These are phyloP conservation scores for Camillea tinctor DNA, from an alignment of 2,329 filamentous ascomycete species.

Conservation along the genomic window DNA sequence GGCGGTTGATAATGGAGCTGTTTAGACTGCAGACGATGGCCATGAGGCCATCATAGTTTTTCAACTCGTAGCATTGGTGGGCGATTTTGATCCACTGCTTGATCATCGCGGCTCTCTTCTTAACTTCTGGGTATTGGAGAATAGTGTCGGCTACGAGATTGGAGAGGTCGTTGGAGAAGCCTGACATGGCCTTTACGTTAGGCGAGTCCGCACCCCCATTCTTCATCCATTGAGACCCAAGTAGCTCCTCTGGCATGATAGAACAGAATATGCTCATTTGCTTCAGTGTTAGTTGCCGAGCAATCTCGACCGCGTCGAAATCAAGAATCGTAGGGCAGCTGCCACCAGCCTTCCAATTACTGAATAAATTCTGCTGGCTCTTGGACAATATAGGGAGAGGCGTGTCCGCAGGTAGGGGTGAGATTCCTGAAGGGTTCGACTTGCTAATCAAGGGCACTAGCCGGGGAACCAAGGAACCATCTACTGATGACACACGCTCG, in stretches of 20 bases:
- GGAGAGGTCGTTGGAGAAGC: constrained; percentile 85
- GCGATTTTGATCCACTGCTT: constrained; percentile 99
- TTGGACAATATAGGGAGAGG: constrained; percentile 71
- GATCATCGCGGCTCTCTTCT: constrained; percentile 85
- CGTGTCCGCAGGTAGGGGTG: constrained; percentile 68
- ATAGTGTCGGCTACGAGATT: constrained; percentile 94
- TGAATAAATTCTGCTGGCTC: constrained; percentile 71
- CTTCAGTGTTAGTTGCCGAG: constrained; percentile 88
- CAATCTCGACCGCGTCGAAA: constrained; percentile 87
- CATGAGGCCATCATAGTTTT: constrained; percentile 97
- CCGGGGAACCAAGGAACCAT: constrained; percentile 76
- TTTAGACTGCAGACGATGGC: constrained; percentile 94
- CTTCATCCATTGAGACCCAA: constrained; percentile 93
- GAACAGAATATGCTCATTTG: constrained; percentile 89
- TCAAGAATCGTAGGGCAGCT: constrained; percentile 74
- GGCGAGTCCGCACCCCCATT: constrained; percentile 74
- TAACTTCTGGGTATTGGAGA: constrained; percentile 81
- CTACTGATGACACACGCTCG: constrained; percentile 71
- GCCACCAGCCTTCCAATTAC: constrained; percentile 72
- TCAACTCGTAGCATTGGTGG: constrained; percentile 78
- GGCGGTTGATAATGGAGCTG: constrained; percentile 82
- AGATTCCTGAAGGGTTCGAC: constrained; percentile 71
- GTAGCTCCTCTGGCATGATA: constrained; percentile 86
- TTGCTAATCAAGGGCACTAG: constrained; percentile 85
- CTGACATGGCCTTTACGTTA: constrained; percentile 93